These are phyloP conservation scores for Exsudoporus frostii DNA, from an alignment of 768 basidiomycete genomes.

Conservation along the genomic window DNA sequence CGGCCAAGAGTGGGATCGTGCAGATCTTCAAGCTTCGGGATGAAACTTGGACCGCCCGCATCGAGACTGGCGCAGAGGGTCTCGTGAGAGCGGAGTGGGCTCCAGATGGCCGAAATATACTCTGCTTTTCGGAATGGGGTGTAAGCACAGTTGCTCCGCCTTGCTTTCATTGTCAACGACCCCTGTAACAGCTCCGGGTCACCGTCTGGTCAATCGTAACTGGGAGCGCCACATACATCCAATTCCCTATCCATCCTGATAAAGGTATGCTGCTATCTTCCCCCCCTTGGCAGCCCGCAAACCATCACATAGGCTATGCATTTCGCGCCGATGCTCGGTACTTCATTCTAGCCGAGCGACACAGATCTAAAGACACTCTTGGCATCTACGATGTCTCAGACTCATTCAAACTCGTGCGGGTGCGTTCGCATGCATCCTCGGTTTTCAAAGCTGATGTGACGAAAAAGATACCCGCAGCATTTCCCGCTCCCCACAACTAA, in stretches of 20 bases:
- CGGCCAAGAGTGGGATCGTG: constrained; percentile 65
- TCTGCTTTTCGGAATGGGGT: constrained; percentile 93
- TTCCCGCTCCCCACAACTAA: constrained; percentile 77
- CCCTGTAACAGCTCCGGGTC: constrained; percentile 62
- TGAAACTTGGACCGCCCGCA: constrained; percentile 72
- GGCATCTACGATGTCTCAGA: constrained; percentile 79
- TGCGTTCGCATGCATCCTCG: constrained; percentile 26
- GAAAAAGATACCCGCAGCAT: constrained; percentile 50
- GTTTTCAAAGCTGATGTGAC: constrained; percentile 18
- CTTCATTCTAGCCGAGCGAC: constrained; percentile 82
- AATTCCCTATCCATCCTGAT: constrained; percentile 80
- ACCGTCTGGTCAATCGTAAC: constrained; percentile 82
- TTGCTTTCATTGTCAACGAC: constrained; percentile 2
- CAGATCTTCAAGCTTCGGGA: constrained; percentile 78
- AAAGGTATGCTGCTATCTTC: constrained; percentile 46
- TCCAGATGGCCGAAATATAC: constrained; percentile 73
- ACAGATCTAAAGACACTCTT: constrained; percentile 84
- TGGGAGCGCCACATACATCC: constrained; percentile 76
- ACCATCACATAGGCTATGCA: constrained; percentile 54
- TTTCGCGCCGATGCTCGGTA: constrained; percentile 81
- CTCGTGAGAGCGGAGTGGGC: constrained; percentile 89
- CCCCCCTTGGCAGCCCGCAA: not conserved
- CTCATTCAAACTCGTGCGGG: constrained; percentile 69
- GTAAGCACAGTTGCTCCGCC: constrained; percentile 49
- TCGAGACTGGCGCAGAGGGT: constrained; percentile 81